A percentile compares a stretch with the other conserved stretches of the same genome.
These are phyloP conservation scores for Mycena crocata DNA, from an alignment of 768 basidiomycete species.

Conservation along the genomic window DNA sequence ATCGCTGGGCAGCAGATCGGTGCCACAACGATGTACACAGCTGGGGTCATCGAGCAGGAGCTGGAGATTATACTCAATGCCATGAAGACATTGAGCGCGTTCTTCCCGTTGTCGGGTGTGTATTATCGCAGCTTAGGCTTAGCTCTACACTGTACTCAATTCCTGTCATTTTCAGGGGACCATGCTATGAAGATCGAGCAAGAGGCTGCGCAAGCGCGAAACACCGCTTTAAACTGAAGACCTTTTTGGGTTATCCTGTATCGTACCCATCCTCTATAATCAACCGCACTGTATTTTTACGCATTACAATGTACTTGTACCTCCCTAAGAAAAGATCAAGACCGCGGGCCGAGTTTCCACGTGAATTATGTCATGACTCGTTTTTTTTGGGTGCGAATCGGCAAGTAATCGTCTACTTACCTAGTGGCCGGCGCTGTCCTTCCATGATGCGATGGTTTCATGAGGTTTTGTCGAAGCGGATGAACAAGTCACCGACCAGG, in stretches of 20 bases:
- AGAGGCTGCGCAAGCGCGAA: constrained; percentile 33
- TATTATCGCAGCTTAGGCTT: neutral
- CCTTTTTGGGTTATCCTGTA: constrained; percentile 4
- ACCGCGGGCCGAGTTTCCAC: neutral
- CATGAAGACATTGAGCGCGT: constrained; percentile 46
- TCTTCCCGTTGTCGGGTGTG: constrained; percentile 53
- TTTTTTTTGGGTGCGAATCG: neutral
- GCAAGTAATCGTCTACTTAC: neutral
- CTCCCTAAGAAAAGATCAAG: too few species aligned
- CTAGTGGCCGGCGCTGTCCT: constrained; percentile 3
- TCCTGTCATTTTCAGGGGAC: constrained; percentile 31
- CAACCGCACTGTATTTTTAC: constrained; percentile 14
- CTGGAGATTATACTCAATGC: constrained; percentile 48
- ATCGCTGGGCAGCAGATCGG: constrained; percentile 32
- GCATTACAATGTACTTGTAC: constrained; percentile 3
- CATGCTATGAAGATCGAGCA: constrained; percentile 41
- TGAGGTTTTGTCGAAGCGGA: too few species aligned
- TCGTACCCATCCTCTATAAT: neutral
- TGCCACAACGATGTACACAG: constrained; percentile 31
- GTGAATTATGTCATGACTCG: neutral
- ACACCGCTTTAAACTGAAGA: neutral
- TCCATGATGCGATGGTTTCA: neutral
- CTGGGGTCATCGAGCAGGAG: constrained; percentile 44
- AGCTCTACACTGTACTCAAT: neutral
- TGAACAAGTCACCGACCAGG: too few species aligned